Evolutionary conservation across 768 basidiomycete genomes (phyloP).

Genomic region (Lentinula sp.): DNA sequence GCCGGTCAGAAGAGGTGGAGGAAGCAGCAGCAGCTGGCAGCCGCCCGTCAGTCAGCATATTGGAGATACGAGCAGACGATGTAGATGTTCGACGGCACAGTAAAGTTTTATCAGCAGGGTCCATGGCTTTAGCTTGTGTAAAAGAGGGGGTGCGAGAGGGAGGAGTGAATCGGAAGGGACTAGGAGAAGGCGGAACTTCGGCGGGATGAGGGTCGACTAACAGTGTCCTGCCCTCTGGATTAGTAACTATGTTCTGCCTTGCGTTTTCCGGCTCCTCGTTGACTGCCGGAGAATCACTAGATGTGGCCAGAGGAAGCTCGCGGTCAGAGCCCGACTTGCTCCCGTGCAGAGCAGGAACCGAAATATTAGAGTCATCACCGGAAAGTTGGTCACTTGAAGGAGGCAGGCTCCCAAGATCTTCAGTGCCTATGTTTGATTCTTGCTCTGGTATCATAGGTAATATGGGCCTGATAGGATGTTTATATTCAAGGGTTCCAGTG

Average conservation of each 20-base stretch:
- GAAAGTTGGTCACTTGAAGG: conserved; percentile 1
- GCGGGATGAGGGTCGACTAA: not conserved
- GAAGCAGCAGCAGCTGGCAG: not conserved
- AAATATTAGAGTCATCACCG: not conserved
- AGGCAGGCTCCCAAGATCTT: not conserved
- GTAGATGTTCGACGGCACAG: too few species aligned
- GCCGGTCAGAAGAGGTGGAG: not conserved
- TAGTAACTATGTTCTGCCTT: not conserved
- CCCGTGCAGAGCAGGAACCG: not conserved
- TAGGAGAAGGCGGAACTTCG: not conserved
- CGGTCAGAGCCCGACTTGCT: not conserved
- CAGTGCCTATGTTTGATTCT: not conserved
- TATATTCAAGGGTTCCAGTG: not conserved
- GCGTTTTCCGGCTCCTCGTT: not conserved
- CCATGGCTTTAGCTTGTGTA: not conserved
- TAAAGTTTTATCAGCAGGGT: not conserved
- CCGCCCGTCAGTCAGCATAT: not conserved
- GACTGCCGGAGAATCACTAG: not conserved
- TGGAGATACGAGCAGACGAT: not conserved
- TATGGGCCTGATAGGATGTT: not conserved
- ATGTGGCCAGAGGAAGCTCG: not conserved
- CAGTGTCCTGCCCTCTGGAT: not conserved
- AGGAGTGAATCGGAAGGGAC: not conserved
- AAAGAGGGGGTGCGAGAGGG: not conserved
- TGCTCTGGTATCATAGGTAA: not conserved